Percentiles rank a stretch among this genome's conserved stretches.
Conservation (phyloP, 164 flowering plant genomes). For the Umbilicus rupestris region DNA sequence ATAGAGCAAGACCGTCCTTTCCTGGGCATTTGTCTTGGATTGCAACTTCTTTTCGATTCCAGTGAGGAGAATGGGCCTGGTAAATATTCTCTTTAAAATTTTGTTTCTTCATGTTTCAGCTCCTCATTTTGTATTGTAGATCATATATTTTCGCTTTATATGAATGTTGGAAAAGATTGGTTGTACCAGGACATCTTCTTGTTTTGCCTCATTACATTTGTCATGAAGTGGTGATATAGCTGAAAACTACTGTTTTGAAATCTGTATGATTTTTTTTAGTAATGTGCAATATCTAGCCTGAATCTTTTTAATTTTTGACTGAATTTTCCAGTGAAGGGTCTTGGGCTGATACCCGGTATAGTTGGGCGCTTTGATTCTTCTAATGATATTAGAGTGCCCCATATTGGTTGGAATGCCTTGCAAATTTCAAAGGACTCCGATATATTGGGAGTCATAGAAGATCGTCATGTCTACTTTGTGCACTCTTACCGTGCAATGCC, state of each 20-base stretch:
- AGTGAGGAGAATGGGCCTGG: slow-evolving; percentile 98
- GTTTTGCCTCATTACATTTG: background rate
- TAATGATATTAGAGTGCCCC: slow-evolving; percentile 76
- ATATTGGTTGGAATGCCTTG: slow-evolving; percentile 96
- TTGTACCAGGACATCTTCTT: background rate
- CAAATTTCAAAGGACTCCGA: slow-evolving; percentile 49
- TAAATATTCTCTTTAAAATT: slow-evolving; percentile 14
- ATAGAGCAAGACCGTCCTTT: slow-evolving; percentile 86
- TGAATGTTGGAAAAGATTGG: background rate
- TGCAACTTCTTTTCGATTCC: slow-evolving; percentile 87
- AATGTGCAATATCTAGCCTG: background rate
- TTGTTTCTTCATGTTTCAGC: background rate
- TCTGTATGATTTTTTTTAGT: background rate
- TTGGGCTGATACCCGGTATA: slow-evolving; percentile 91
- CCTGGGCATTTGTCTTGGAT: slow-evolving; percentile 94
- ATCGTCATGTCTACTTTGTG: slow-evolving; percentile 87
- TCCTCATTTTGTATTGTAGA: background rate
- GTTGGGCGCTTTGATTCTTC: slow-evolving; percentile 93
- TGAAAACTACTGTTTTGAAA: background rate
- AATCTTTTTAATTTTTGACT: background rate
- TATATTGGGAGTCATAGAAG: slow-evolving; percentile 71
- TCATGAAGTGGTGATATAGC: background rate
- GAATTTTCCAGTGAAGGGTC: slow-evolving; percentile 67
- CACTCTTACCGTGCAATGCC: slow-evolving; percentile 93
- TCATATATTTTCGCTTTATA: background rate